Evolutionary conservation across 371 early-diverging fungal species (phyloP), one percentile per base, ranked within the genome.

Genomic region (Mortierella sp.): DNA sequence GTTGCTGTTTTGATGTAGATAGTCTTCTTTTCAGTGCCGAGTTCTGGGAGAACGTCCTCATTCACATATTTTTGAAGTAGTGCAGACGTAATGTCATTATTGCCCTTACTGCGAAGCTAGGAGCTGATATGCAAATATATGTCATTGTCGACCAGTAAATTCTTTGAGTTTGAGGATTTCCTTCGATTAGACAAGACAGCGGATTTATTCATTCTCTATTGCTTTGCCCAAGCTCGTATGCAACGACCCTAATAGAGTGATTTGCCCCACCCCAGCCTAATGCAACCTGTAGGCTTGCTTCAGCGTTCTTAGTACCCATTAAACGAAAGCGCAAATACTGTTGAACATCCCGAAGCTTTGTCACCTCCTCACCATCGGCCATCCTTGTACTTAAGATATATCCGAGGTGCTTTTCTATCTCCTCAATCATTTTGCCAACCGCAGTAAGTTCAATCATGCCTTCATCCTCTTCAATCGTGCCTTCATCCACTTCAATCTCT

Each of bases 211-310:
- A 21, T 15, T 32, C 65, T 28, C 66, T 58, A 66, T 36, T 66
- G 57, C 10, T 58, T 57, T 8, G 57, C 58, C 66, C 66, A 66
- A 53, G 57, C 33, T 13, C 36, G 40, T 24, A 66, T 55, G 22
- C 66, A 66, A 9, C 66, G 66, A 22, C 57, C 19, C 66, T 58
- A 66, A 32, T 66, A 57, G n/a, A 16, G 41, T 33, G 66, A 21
- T 7, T 36, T 53, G 15, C 43, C 43, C 9, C 41, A 8, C 43
- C 43, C 9, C 41, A 8, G 38, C 24, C 4, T 16, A 36, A 38
- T 2, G 41, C 57, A 43, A 57, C 43, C 21, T 50, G 50, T 1
- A 50, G 50, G 15, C 50, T 19, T 15, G 50, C 50, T 6, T 50
- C 6, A 21, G 2, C 21, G 8, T n/a, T 50, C 21, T 21, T 50